Conservation (phyloP, 208 protist species). For the Vickermania ingenoplastis region DNA sequence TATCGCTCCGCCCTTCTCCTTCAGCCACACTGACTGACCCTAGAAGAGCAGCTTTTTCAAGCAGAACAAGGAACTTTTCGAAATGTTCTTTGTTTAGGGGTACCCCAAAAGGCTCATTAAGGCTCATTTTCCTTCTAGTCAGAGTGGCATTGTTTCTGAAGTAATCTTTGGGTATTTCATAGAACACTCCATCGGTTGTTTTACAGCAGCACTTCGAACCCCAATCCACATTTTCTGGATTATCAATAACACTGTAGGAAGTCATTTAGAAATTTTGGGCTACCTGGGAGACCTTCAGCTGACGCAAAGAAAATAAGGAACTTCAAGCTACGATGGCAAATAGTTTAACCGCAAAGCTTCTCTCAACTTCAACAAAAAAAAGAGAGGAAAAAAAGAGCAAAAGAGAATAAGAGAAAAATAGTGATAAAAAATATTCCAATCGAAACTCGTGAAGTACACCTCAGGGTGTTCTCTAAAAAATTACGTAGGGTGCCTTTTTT, state of each 20-base stretch:
- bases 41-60: slow-evolving; percentile 75
- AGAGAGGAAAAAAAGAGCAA: not conserved
- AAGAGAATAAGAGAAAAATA: not conserved
- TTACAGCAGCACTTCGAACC: slow-evolving; percentile 67
- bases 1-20: slow-evolving; percentile 28
- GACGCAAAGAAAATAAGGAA: not conserved
- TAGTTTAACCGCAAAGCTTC: not conserved
- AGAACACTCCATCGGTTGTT: slow-evolving; percentile 68
- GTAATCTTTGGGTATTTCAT: slow-evolving; percentile 70
- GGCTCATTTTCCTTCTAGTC: slow-evolving; percentile 40
- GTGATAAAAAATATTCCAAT: not conserved
- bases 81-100: slow-evolving; percentile 42
- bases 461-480: no score
- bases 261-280: not conserved
- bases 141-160: slow-evolving; percentile 54
- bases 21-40: slow-evolving; percentile 37
- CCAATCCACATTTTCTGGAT: slow-evolving; percentile 71
- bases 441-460: not conserved
- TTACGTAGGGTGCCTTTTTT: no score
- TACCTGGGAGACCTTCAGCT: not conserved
- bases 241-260: slow-evolving; percentile 54
- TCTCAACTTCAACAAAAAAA: not conserved
- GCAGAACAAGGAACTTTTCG: slow-evolving; percentile 38
- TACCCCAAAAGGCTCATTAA: slow-evolving; percentile 55
- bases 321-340: not conserved